phyloP scores from a whole-genome alignment of 108 stramenopile genomes.

The Cyclotella cryptica region DNA sequence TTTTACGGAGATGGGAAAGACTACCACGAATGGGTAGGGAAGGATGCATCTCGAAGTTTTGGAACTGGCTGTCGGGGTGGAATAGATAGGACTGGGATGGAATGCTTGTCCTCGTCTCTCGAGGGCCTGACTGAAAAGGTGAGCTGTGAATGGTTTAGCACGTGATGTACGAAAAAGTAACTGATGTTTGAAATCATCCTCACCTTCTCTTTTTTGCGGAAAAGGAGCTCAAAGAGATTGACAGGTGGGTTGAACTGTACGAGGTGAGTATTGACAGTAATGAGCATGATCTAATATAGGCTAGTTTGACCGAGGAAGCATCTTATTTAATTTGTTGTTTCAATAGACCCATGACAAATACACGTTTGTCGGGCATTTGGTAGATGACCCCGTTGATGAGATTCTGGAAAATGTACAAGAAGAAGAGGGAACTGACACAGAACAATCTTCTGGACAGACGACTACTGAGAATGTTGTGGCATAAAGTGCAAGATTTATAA shows the following conservation, averaged over 20 bases:
- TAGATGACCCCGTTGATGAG: conserved; percentile 49
- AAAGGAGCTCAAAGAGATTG: conserved; percentile 64
- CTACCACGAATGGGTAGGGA: conserved; percentile 80
- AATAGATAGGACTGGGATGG: conserved; percentile 54
- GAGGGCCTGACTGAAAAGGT: conserved; percentile 63
- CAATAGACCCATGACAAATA: conserved; percentile 76
- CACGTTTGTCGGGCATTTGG: conserved; percentile 64
- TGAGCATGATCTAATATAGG: neutral
- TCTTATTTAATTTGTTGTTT: neutral
- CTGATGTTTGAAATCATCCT: neutral
- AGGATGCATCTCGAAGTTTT: conserved; percentile 76
- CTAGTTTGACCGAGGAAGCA: neutral
- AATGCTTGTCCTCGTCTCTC: conserved; percentile 49
- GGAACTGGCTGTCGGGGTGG: conserved; percentile 69
- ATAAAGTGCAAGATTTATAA: neutral
- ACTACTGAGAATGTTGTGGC: neutral
- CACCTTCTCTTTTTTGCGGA: neutral
- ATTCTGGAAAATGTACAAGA: conserved; percentile 40
- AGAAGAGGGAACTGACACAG: conserved; percentile 19
- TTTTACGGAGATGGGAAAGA: conserved; percentile 71
- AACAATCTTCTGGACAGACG: neutral
- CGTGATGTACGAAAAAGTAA: no score
- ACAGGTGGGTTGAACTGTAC: conserved; percentile 79
- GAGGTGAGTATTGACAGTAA: conserved; percentile 31
- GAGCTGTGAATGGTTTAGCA: neutral